Percentiles rank a stretch among this genome's conserved stretches.
Evolutionary conservation across 257 asterid genomes (phyloP).

Genomic region (Rehmannia glutinosa): DNA sequence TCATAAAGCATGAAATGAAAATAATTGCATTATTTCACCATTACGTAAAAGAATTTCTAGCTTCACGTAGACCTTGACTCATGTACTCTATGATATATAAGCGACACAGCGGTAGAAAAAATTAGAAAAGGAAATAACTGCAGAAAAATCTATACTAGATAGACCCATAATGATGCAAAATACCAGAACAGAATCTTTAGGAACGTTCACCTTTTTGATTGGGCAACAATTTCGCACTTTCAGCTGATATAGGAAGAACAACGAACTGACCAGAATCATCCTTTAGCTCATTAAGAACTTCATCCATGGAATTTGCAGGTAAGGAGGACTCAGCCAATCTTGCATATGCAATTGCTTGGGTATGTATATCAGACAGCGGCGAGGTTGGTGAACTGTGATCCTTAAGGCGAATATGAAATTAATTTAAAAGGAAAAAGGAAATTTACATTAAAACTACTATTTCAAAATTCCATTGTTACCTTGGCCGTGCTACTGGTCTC

Average conservation of each 20-base stretch:
- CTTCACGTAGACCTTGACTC: too few species aligned
- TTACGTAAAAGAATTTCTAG: too few species aligned
- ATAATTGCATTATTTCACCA: background rate
- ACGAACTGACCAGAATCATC: constrained; percentile 75
- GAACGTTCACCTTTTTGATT: constrained; percentile 39
- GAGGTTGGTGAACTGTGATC: constrained; percentile 35
- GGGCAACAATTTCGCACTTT: constrained; percentile 77
- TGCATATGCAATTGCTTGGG: constrained; percentile 61
- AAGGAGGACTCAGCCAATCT: constrained; percentile 51
- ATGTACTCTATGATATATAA: background rate
- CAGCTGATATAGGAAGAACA: constrained; percentile 89
- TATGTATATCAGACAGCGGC: constrained; percentile 42
- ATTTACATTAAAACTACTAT: background rate
- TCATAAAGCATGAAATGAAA: background rate
- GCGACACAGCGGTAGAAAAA: too few species aligned
- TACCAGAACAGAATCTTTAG: background rate
- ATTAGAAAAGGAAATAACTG: background rate
- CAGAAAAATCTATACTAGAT: background rate
- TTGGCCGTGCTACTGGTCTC: constrained; percentile 31
- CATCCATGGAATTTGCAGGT: constrained; percentile 34
- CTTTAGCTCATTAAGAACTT: constrained; percentile 59
- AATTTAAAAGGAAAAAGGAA: background rate
- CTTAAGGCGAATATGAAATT: constrained; percentile 29
- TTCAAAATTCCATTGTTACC: constrained; percentile 29
- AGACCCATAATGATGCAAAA: background rate